Conservation (phyloP, 345 rosid species). For the Brassica nigra region DNA sequence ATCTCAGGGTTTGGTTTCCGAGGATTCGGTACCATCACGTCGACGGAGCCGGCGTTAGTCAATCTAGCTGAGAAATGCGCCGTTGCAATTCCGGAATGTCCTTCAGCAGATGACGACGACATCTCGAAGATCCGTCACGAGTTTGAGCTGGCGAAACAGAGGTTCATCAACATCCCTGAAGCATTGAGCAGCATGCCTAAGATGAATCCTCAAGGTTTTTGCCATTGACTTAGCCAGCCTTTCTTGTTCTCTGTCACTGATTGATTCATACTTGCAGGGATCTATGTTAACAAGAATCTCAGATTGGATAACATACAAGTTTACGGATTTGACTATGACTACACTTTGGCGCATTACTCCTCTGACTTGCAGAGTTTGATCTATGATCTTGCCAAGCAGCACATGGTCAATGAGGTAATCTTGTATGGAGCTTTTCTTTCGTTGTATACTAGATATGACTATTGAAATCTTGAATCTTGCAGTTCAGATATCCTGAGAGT, state of each 20-base stretch:
- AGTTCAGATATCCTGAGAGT: constrained; percentile 81
- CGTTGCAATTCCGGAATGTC: constrained; percentile 28
- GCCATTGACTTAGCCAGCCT: neutral
- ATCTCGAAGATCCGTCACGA: constrained; percentile 59
- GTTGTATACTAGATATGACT: neutral
- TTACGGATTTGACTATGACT: constrained; percentile 95
- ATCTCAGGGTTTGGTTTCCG: constrained; percentile 46
- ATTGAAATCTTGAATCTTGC: constrained; percentile 40
- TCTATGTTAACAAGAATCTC: constrained; percentile 86
- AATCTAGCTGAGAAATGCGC: constrained; percentile 46
- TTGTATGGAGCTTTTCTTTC: neutral
- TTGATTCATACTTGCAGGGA: constrained; percentile 48
- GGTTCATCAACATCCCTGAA: constrained; percentile 74
- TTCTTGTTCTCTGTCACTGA: neutral
- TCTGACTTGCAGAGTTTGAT: constrained; percentile 78
- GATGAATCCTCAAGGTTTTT: constrained; percentile 81
- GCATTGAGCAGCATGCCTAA: constrained; percentile 66
- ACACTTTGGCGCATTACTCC: constrained; percentile 89
- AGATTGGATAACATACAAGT: constrained; percentile 82
- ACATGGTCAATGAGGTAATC: constrained; percentile 92
- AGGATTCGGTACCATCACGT: constrained; percentile 35
- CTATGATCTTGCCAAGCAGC: constrained; percentile 88
- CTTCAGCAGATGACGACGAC: constrained; percentile 45
- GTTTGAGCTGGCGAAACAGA: constrained; percentile 67
- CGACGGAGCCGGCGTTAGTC: constrained; percentile 39